Evolutionary conservation across 169 alveolate species (phyloP), one percentile per base, ranked within the genome.

Genomic region (Toxoplasma gondii): DNA sequence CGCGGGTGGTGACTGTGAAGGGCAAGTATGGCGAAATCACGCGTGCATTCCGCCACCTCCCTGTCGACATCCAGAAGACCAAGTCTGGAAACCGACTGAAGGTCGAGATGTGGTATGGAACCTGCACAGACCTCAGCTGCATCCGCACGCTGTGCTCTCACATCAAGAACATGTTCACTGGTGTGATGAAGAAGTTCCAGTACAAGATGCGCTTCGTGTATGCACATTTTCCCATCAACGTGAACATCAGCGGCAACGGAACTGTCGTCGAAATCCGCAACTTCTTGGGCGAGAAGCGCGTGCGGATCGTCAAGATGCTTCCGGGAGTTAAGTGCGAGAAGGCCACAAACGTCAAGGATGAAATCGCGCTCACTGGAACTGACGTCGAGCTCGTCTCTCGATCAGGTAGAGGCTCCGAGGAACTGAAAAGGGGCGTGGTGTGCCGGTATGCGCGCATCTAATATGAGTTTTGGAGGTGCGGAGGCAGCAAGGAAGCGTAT

Each of bases 171-270:
- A 98, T 99, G 99, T 98, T 99, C 96, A 98, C 98, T 91, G 99
- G 99, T 87, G 99, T 99, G 78, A 99, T 99, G 88, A 97, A 97
- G 96, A 98, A 97, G 96, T 98, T 97, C 97, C 99, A 99, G 97
- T 99, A 99, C 98, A 99, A 99, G 98, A 99, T 99, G 99, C 99
- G 99, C 96, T 98, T 98, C 58, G 99, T 99, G 82, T 99, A 99
- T 95, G 99, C 99, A 69, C 99, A 99, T 97, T 99, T 99, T 98
- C 99, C 99, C 94, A 99, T 99, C 97, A 99, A 99, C 97, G 98
- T 98, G 45, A 98, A 98, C 97, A 98, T 99, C 94, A 96, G 98
- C 49, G 98, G 98, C 93, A 99, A 99, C 95, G 99, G 99, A 80
- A 97, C 96, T 93, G 96, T 98, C 88, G 98, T 99, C 94, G 99